phyloP scores from a whole-genome alignment of 805 yeast genomes.

The Kluyveromyces siamensis region DNA sequence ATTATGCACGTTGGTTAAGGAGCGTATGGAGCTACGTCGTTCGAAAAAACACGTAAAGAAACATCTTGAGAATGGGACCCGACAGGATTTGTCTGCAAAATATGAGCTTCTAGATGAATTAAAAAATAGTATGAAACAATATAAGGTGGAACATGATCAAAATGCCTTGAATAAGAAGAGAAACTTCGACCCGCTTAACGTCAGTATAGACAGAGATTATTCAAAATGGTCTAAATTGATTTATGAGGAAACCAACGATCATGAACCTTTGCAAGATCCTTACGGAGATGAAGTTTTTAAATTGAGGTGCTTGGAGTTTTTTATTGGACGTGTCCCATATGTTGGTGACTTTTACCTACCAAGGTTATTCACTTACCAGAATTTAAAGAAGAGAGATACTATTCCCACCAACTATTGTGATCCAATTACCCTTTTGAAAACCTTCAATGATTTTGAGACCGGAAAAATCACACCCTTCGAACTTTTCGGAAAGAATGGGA shows the following conservation, averaged over 20 bases:
- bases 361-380: conserved; percentile 17
- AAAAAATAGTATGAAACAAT: conserved; percentile 10
- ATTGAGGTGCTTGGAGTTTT: conserved; percentile 23
- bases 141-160: conserved; percentile 8
- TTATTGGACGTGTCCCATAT: conserved; percentile 23
- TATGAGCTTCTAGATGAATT: conserved; percentile 14
- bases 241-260: conserved; percentile 17
- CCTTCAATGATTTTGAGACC: conserved; percentile 16
- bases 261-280: conserved; percentile 22
- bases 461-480: conserved; percentile 16
- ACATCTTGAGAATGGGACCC: conserved; percentile 15
- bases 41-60: conserved; percentile 18
- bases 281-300: conserved; percentile 19
- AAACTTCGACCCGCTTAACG: background rate
- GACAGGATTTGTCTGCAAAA: conserved; percentile 17
- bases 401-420: conserved; percentile 15
- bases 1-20: conserved; percentile 17
- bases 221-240: conserved; percentile 20
- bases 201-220: conserved; percentile 10
- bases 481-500: conserved; percentile 17
- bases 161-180: background rate
- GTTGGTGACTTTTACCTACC: conserved; percentile 28
- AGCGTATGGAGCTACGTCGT: conserved; percentile 17
- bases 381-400: conserved; percentile 5
- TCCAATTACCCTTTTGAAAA: conserved; percentile 9